phyloP scores from a whole-genome alignment of 495 filamentous ascomycete genomes.

The Talaromyces adpressus region DNA sequence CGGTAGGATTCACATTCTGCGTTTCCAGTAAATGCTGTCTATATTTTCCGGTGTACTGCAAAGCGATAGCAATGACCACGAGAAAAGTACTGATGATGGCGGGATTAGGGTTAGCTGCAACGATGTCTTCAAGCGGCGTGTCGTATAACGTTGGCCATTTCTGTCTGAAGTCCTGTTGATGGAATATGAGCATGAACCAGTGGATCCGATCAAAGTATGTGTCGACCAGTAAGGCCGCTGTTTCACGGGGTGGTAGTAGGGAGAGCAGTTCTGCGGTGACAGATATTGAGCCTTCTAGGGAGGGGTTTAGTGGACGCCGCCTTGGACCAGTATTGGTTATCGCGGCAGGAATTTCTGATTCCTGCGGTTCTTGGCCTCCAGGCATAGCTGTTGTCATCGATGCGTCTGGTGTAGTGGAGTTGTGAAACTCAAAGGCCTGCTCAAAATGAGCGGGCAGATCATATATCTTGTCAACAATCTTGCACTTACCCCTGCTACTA shows the following conservation, averaged over 20 bases:
- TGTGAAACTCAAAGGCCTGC: constrained; percentile 12
- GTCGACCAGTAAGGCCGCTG: constrained; percentile 23
- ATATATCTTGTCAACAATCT: constrained; percentile 9
- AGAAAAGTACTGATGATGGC: too few species aligned
- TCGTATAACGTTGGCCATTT: constrained; percentile 20
- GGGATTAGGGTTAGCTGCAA: background rate
- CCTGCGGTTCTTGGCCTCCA: constrained; percentile 10
- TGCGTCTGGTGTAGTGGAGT: constrained; percentile 10
- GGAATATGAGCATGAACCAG: constrained; percentile 33
- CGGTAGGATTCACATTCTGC: too few species aligned
- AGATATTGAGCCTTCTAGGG: background rate
- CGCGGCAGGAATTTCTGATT: background rate
- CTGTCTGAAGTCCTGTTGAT: constrained; percentile 27
- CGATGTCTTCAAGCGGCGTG: too few species aligned
- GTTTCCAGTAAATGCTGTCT: too few species aligned
- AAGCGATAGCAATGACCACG: too few species aligned
- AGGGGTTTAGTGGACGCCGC: too few species aligned
- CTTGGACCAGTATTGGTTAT: background rate
- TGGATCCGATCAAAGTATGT: constrained; percentile 31
- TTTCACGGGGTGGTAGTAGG: constrained; percentile 15
- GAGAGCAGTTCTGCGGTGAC: constrained; percentile 11
- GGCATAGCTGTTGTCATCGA: constrained; percentile 18
- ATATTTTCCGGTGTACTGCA: too few species aligned
- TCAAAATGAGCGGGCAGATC: too few species aligned
- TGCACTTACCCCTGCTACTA: constrained; percentile 18